phyloP scores from a whole-genome alignment of 441 rosid genomes.

The Capsella rubella region DNA sequence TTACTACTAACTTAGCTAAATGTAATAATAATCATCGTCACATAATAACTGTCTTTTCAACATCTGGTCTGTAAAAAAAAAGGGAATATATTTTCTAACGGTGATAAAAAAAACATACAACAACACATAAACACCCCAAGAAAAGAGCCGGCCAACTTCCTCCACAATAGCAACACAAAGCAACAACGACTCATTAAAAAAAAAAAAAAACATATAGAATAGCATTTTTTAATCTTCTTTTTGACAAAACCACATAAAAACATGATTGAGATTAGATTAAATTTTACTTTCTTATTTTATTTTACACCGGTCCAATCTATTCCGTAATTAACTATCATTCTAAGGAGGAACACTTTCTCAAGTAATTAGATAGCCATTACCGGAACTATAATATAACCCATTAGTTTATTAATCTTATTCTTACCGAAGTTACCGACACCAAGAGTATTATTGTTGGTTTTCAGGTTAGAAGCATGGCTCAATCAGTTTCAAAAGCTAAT shows the following conservation, averaged over 20 bases:
- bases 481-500: slow-evolving; percentile 11
- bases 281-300: neutral
- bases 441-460: neutral
- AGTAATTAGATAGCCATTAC: slow-evolving; percentile 7
- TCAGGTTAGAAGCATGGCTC: slow-evolving; percentile 12
- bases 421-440: slow-evolving; percentile 42
- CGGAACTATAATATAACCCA: slow-evolving; percentile 3
- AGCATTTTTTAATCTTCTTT: slow-evolving; percentile 5
- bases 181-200: slow-evolving; percentile 39
- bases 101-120: slow-evolving; percentile 36
- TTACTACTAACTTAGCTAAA: neutral
- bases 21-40: neutral
- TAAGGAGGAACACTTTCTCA: slow-evolving; percentile 19
- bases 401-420: slow-evolving; percentile 20
- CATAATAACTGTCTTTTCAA: neutral
- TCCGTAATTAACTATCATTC: slow-evolving; percentile 33
- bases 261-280: slow-evolving; percentile 31
- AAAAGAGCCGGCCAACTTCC: slow-evolving; percentile 64
- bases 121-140: slow-evolving; percentile 33
- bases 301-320: slow-evolving; percentile 4
- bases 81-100: neutral
- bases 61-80: neutral
- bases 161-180: slow-evolving; percentile 57
- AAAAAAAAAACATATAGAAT: neutral
- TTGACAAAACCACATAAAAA: slow-evolving; percentile 30